Percentiles rank a stretch among this genome's conserved stretches.
These are phyloP conservation scores for Ceratocystis harringtonii DNA, from an alignment of 2,329 filamentous ascomycete species.

Conservation along the genomic window DNA sequence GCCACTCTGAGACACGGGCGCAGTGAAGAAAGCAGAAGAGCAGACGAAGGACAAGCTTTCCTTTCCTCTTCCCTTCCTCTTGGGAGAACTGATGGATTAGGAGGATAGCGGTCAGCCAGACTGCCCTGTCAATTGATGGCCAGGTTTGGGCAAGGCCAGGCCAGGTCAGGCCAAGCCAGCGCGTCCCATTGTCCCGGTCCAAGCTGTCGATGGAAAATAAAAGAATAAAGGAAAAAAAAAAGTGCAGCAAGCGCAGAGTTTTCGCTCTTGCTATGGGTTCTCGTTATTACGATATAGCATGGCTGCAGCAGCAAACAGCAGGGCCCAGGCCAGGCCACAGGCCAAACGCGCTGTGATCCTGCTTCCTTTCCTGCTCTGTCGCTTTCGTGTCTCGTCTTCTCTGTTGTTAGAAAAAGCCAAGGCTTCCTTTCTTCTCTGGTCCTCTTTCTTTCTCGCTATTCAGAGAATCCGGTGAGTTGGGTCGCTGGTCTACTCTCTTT, in stretches of 20 bases:
- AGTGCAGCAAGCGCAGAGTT: not conserved
- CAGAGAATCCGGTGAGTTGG: not conserved
- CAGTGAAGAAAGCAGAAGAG: not conserved
- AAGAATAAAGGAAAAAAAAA: not conserved
- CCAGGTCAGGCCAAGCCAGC: not conserved
- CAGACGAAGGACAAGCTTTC: not conserved
- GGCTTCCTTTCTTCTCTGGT: not conserved
- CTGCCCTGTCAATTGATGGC: not conserved
- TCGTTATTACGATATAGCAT: not conserved
- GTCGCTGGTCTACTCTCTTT: no score
- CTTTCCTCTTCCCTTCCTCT: no score
- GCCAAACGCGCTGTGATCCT: not conserved
- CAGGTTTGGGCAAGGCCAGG: not conserved
- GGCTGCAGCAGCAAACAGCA: not conserved
- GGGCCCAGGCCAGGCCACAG: not conserved
- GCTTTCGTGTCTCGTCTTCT: not conserved
- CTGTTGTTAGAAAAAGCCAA: not conserved
- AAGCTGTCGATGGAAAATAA: not conserved
- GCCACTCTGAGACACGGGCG: not conserved
- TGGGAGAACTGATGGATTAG: not conserved
- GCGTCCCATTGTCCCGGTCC: not conserved
- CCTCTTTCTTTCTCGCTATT: slow-evolving; percentile 20
- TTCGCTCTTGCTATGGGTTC: not conserved
- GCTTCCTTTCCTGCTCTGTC: not conserved
- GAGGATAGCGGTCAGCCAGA: not conserved